Percentiles rank a stretch among this genome's conserved stretches.
phyloP scores from a whole-genome alignment of 139 green algal species.

The Chlorella sp. region DNA sequence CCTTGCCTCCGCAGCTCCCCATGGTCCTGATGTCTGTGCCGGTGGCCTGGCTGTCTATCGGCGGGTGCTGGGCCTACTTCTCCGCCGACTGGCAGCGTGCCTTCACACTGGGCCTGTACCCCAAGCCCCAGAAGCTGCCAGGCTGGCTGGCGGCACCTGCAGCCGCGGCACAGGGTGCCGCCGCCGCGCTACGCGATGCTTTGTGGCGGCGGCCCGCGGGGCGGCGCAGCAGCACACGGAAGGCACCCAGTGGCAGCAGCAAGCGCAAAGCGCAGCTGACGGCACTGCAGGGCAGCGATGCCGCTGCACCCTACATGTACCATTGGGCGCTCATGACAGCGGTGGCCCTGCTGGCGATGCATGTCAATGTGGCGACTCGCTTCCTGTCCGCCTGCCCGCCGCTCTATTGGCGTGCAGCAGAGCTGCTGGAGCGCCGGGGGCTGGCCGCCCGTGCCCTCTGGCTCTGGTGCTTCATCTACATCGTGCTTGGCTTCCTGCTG shows the following conservation, averaged over 20 bases:
- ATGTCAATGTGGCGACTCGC: slow-evolving; percentile 83
- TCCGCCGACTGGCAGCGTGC: slow-evolving; percentile 32
- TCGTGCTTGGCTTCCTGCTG: slow-evolving; percentile 63
- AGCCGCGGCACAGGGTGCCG: no score
- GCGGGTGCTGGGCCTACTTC: slow-evolving; percentile 34
- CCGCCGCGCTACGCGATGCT: neutral
- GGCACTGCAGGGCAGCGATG: neutral
- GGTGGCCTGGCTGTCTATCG: slow-evolving; percentile 33
- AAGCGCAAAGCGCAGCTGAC: neutral
- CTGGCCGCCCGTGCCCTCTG: slow-evolving; percentile 38
- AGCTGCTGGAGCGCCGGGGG: neutral
- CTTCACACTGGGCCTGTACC: slow-evolving; percentile 35
- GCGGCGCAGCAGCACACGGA: no score
- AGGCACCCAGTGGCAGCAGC: neutral
- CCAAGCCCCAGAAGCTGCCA: neutral
- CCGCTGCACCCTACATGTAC: slow-evolving; percentile 67
- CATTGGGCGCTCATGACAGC: slow-evolving; percentile 76
- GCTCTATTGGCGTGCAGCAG: slow-evolving; percentile 80
- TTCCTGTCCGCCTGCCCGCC: slow-evolving; percentile 82
- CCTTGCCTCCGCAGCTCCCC: slow-evolving; percentile 16
- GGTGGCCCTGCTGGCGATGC: slow-evolving; percentile 73
- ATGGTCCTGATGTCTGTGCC: slow-evolving; percentile 33
- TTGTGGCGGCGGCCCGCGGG: neutral
- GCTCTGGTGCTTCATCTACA: slow-evolving; percentile 68
- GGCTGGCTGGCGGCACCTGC: neutral